Conservation (phyloP, 306 rosid genomes). For the Gastrolobium bilobum region DNA sequence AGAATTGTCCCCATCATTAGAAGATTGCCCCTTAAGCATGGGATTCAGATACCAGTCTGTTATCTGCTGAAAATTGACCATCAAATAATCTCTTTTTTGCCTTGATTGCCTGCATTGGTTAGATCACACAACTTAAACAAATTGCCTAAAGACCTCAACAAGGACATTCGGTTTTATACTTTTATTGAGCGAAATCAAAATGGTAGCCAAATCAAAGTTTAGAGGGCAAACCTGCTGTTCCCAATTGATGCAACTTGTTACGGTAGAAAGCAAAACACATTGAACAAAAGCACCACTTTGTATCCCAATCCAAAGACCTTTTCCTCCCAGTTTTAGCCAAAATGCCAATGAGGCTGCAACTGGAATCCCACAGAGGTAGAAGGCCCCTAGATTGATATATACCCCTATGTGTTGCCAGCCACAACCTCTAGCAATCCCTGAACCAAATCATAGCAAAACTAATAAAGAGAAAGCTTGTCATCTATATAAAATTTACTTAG, state of each 20-base stretch:
- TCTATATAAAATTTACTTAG: neutral
- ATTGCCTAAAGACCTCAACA: neutral
- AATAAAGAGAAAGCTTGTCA: neutral
- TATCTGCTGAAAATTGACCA: slow-evolving; percentile 41
- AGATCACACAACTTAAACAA: neutral
- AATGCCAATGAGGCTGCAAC: slow-evolving; percentile 65
- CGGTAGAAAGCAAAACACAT: slow-evolving; percentile 51
- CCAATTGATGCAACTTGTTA: slow-evolving; percentile 69
- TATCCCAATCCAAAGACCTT: slow-evolving; percentile 82
- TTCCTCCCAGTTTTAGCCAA: slow-evolving; percentile 60
- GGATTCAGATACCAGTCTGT: slow-evolving; percentile 7
- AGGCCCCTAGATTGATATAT: slow-evolving; percentile 75
- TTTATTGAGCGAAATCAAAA: neutral
- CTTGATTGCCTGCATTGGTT: slow-evolving; percentile 51
- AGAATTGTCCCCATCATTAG: neutral
- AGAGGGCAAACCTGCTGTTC: slow-evolving; percentile 60
- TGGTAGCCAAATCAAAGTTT: neutral
- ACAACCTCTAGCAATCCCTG: slow-evolving; percentile 80
- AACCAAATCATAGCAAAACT: neutral
- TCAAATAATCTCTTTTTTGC: slow-evolving; percentile 57
- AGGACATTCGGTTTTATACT: neutral
- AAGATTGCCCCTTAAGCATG: neutral
- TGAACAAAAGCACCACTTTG: slow-evolving; percentile 70
- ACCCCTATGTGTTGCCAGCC: slow-evolving; percentile 87
- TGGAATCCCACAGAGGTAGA: slow-evolving; percentile 83